Percentiles rank a stretch among this genome's conserved stretches.
Evolutionary conservation across 2,329 filamentous ascomycete species (phyloP).

Genomic region (Fonsecaea nubica): DNA sequence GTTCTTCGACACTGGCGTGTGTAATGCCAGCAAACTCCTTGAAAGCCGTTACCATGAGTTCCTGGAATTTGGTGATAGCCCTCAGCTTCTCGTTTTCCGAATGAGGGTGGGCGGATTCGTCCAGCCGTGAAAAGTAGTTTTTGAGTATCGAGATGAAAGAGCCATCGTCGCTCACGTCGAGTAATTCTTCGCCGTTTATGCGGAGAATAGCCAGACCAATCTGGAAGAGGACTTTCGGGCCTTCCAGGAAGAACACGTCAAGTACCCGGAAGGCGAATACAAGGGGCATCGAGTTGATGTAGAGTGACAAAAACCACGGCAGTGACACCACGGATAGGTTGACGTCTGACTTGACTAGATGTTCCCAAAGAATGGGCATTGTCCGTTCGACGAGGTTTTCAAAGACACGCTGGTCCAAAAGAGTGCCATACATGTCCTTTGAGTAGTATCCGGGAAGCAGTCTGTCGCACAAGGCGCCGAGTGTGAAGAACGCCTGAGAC

Average conservation of each 20-base stretch:
- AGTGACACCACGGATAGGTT: conserved; percentile 96
- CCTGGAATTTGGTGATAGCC: conserved; percentile 93
- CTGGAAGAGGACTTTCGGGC: conserved; percentile 96
- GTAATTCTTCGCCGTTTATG: conserved; percentile 93
- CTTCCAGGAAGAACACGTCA: conserved; percentile 98
- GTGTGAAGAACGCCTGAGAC: conserved; percentile 89
- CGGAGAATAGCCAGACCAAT: conserved; percentile 94
- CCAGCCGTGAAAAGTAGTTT: conserved; percentile 87
- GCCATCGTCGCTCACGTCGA: conserved; percentile 92
- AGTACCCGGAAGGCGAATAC: conserved; percentile 96
- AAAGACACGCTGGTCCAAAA: conserved; percentile 96
- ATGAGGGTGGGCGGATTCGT: conserved; percentile 94
- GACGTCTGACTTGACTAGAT: conserved; percentile 94
- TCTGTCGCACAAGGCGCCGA: conserved; percentile 89
- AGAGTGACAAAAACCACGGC: conserved; percentile 96
- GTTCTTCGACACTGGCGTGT: conserved; percentile 86
- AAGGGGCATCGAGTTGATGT: conserved; percentile 99
- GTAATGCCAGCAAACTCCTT: conserved; percentile 97
- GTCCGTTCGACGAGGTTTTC: conserved; percentile 98
- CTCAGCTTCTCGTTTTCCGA: conserved; percentile 94
- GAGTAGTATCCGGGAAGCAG: conserved; percentile 97
- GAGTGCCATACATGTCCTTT: conserved; percentile 97
- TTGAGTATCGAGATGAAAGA: conserved; percentile 97
- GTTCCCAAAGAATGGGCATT: conserved; percentile 98
- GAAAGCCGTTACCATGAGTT: conserved; percentile 98